Conservation (phyloP, 257 asterid species). For the Eucommia ulmoides region DNA sequence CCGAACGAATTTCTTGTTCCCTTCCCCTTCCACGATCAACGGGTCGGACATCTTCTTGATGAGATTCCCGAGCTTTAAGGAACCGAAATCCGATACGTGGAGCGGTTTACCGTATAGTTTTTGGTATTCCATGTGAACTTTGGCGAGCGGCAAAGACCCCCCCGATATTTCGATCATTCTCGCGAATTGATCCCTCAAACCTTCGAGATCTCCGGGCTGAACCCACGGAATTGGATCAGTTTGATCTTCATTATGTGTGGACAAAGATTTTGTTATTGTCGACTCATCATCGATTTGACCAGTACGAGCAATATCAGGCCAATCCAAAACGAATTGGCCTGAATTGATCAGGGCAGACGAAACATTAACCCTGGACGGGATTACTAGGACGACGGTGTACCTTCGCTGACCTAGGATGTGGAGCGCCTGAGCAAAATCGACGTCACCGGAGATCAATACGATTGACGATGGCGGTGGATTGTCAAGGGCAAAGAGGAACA, state of each 20-base stretch:
- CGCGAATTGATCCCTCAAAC: conserved; percentile 67
- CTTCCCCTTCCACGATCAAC: conserved; percentile 43
- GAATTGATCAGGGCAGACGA: conserved; percentile 85
- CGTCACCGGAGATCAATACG: conserved; percentile 91
- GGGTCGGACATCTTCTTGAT: conserved; percentile 63
- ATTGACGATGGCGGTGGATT: conserved; percentile 86
- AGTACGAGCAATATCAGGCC: conserved; percentile 81
- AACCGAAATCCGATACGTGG: conserved; percentile 60
- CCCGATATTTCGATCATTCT: conserved; percentile 60
- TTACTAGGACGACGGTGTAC: conserved; percentile 66
- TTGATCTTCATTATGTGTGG: no score
- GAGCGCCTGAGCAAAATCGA: conserved; percentile 92
- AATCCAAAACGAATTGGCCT: conserved; percentile 87
- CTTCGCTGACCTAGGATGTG: conserved; percentile 96
- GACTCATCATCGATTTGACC: no score
- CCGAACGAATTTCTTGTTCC: conserved; percentile 40
- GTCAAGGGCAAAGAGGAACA: conserved; percentile 94
- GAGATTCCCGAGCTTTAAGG: conserved; percentile 55
- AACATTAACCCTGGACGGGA: conserved; percentile 57
- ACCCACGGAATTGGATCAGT: no score
- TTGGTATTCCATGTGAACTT: conserved; percentile 62
- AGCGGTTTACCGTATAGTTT: conserved; percentile 71
- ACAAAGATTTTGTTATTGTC: no score
- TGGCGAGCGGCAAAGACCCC: conserved; percentile 54
- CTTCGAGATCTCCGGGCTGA: conserved; percentile 83